Evolutionary conservation across 176 grass and related monocot species (phyloP).

Genomic region (Echinochloa phyllopogon): DNA sequence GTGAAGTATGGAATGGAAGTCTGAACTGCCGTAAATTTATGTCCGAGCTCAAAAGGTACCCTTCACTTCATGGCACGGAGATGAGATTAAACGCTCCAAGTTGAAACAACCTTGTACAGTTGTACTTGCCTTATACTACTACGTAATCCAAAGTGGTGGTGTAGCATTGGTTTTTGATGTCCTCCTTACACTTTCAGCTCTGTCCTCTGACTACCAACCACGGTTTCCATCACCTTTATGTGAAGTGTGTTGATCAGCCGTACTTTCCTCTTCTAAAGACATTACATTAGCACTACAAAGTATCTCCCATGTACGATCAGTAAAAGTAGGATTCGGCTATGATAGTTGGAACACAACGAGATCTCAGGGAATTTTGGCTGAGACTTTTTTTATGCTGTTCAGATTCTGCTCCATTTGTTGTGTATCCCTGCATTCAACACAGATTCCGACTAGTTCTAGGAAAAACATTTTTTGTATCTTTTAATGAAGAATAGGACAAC

Average conservation of each 20-base stretch:
- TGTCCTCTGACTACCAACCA: neutral
- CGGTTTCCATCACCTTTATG: neutral
- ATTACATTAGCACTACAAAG: neutral
- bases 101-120: constrained; percentile 21
- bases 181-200: constrained; percentile 10
- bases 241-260: neutral
- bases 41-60: constrained; percentile 28
- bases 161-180: neutral
- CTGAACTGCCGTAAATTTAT: constrained; percentile 31
- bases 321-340: neutral
- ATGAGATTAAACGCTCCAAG: constrained; percentile 14
- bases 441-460: neutral
- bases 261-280: neutral
- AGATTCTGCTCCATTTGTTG: neutral
- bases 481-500: neutral
- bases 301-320: constrained; percentile 20
- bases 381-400: neutral
- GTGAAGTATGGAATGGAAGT: constrained; percentile 12
- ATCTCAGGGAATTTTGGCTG: neutral
- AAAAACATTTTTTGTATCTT: neutral
- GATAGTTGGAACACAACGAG: neutral
- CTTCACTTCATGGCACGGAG: constrained; percentile 39
- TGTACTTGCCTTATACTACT: constrained; percentile 55
- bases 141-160: constrained; percentile 11
- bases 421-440: neutral